Evolutionary conservation across 768 basidiomycete species (phyloP), one percentile per base, ranked within the genome.

Genomic region (Mycena galopus): DNA sequence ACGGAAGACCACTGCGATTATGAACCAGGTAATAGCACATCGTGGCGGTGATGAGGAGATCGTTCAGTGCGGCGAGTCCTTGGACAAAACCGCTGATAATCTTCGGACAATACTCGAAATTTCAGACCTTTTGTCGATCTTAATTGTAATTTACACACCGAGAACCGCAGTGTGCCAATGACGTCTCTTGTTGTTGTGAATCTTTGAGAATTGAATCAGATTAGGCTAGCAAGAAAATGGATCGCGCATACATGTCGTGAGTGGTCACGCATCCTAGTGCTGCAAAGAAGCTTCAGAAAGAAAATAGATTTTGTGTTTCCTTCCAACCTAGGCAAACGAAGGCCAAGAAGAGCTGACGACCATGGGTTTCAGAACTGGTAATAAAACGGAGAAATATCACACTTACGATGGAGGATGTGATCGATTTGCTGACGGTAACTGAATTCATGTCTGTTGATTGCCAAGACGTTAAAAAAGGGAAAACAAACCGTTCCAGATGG

Each of bases 81-180:
- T 73, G 72, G 21, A 73, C 72, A 10, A 64, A 68, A 27, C 72
- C 72, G 53, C 68, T 70, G n/a, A 73, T 59, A 35, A 73, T 73
- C 72, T 73, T 50, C 14, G 47, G 7, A 12, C 19, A 16, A 57
- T 17, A 21, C 33, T 19, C 4, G 12, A n/a, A 2, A 57, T 12
- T 7, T n/a, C 5, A 50, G 47, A 50, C 33, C 47, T 23, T 21
- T 8, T 19, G 7, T 11, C 4, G 16, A 11, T 7, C 1, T 16
- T 12, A 12, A 55, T 12, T 30, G 29, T 55, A 25, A 10, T 2
- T 30, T 6, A 29, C 27, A 8, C 25, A 67, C 66, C 12, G 30
- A 47, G 33, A 67, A 67, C 17, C 50, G 29, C n/a, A 4, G 12
- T 35, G 66, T 59, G n/a, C 44, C 66, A 29, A 50, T 50, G 5